Evolutionary conservation across 1,284 basidiomycete genomes (phyloP), one percentile per base, ranked within the genome.

Genomic region (Waitea zeae): DNA sequence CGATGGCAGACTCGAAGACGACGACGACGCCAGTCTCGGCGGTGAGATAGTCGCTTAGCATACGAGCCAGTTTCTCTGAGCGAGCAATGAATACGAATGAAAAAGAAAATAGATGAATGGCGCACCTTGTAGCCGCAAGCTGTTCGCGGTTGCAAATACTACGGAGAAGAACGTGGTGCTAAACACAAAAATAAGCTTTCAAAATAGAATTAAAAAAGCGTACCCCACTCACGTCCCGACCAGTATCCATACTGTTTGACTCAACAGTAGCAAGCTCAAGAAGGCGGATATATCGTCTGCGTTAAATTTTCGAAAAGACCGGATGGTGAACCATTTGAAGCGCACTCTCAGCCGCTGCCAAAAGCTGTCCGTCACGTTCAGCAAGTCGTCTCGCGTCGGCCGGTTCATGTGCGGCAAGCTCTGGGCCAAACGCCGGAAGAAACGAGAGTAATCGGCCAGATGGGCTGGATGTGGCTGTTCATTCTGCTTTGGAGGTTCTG

Each of bases 241-340:
- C 37, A 96, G 61, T 44, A 97, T 80, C 83, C 90, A 95, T 13
- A 89, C 56, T 3, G 84, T 88, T 48, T 97, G 89, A 41, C 90
- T 92, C 56, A 97, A 79, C 31, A 96, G 57, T 46, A 95, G 84
- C 74, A 90, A 89, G 32, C 87, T 93, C 31, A 95, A 60, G 56
- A 99, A 97, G 1, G 92, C 93, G 35, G 88, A 93, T 39, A 95
- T 82, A 52, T 98, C 95, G 52, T 99, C 95, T 33, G 86, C 81
- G 44, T 96, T 92, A 59, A 95, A 99, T 45, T 77, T 79, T 20
- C 93, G 71, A 59, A 96, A 99, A 1, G 88, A 89, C 43, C 87
- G 72, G 46, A 98, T 95, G 7, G 89, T 92, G 44, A 93, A 83
- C 95, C 95, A 99, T 52, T 90, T 90, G 59, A 96, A 88, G n/a